Evolutionary conservation across 495 filamentous ascomycete genomes (phyloP).

Genomic region (Pseudotulostoma volvatum): DNA sequence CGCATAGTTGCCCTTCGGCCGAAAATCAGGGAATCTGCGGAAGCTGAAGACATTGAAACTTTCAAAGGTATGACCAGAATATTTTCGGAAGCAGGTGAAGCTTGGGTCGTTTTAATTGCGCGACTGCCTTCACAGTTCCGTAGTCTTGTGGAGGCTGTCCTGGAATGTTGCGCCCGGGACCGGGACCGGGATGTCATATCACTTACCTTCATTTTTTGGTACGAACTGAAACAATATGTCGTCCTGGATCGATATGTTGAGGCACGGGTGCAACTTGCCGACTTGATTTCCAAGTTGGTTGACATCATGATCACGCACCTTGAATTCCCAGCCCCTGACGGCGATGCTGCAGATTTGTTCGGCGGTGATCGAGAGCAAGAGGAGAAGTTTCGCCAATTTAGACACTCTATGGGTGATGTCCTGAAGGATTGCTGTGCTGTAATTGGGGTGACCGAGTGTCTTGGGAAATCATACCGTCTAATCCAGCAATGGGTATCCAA

Average conservation of each 20-base stretch:
- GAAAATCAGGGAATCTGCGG: constrained; percentile 57
- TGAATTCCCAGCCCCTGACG: constrained; percentile 68
- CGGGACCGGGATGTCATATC: constrained; percentile 77
- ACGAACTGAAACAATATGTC: constrained; percentile 92
- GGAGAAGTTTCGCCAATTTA: constrained; percentile 92
- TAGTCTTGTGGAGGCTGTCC: constrained; percentile 71
- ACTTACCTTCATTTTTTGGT: constrained; percentile 94
- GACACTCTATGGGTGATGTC: constrained; percentile 94
- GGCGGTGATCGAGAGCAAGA: constrained; percentile 91
- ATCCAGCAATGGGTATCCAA: constrained; percentile 78
- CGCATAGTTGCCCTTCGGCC: constrained; percentile 62
- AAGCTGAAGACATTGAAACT: constrained; percentile 68
- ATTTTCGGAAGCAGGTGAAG: constrained; percentile 85
- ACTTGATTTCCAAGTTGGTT: constrained; percentile 73
- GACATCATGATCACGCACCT: constrained; percentile 88
- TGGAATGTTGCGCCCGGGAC: constrained; percentile 80
- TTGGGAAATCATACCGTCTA: constrained; percentile 66
- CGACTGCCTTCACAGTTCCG: constrained; percentile 67
- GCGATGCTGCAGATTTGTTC: constrained; percentile 68
- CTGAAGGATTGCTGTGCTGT: constrained; percentile 96
- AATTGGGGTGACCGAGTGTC: constrained; percentile 77
- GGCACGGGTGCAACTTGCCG: constrained; percentile 53
- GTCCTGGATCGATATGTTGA: constrained; percentile 78
- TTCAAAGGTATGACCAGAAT: constrained; percentile 79
- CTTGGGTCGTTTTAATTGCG: constrained; percentile 83